A percentile compares a stretch with the other conserved stretches of the same genome.
Conservation (phyloP, 345 rosid species). For the Gossypium longicalyx region DNA sequence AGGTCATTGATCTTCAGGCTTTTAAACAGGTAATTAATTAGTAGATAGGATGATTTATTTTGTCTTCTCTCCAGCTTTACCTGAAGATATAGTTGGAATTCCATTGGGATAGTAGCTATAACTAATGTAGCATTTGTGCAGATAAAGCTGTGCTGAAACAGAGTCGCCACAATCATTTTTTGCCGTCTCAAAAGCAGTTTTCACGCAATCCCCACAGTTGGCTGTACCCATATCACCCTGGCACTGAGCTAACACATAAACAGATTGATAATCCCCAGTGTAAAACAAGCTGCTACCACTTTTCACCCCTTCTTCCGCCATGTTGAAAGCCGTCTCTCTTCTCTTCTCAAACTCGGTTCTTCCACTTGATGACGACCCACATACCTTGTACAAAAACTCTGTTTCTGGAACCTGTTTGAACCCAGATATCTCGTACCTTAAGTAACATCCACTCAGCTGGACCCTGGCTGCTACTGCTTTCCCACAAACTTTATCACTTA, state of each 20-base stretch:
- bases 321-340: slow-evolving; percentile 44
- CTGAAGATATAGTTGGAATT: slow-evolving; percentile 46
- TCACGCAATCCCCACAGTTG: slow-evolving; percentile 63
- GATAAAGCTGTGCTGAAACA: slow-evolving; percentile 60
- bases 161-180: slow-evolving; percentile 61
- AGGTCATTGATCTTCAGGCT: neutral
- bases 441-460: slow-evolving; percentile 62
- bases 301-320: slow-evolving; percentile 47
- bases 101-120: slow-evolving; percentile 80
- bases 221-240: slow-evolving; percentile 63
- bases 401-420: slow-evolving; percentile 48
- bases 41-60: neutral
- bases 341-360: slow-evolving; percentile 37
- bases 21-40: neutral
- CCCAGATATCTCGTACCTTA: slow-evolving; percentile 53
- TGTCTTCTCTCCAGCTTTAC: slow-evolving; percentile 17
- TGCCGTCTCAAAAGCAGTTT: slow-evolving; percentile 48
- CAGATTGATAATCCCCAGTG: slow-evolving; percentile 49
- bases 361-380: slow-evolving; percentile 43
- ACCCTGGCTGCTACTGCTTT: slow-evolving; percentile 57
- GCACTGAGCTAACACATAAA: slow-evolving; percentile 74
- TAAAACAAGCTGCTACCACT: slow-evolving; percentile 38
- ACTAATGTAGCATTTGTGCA: slow-evolving; percentile 75
- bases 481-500: slow-evolving; percentile 54
- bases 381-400: slow-evolving; percentile 46